Conservation (phyloP, 306 rosid species). For the Carpinus viminea region DNA sequence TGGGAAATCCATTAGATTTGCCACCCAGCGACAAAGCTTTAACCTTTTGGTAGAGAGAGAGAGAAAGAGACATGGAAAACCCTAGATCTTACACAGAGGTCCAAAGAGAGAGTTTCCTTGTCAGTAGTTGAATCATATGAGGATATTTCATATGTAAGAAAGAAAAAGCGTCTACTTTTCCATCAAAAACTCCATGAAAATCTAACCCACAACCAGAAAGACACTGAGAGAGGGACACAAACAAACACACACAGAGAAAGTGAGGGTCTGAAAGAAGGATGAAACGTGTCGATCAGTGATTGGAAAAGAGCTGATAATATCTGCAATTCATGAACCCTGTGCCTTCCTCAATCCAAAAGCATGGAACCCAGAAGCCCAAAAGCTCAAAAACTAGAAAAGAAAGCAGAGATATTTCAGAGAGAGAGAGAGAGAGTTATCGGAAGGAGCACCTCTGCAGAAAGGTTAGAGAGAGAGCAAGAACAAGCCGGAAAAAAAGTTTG, state of each 20-base stretch:
- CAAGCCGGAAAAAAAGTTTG: neutral
- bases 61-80: slow-evolving; percentile 2
- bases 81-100: slow-evolving; percentile 65
- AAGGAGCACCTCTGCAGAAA: no score
- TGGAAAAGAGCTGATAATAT: neutral
- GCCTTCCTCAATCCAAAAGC: slow-evolving; percentile 16
- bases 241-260: neutral
- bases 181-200: slow-evolving; percentile 24
- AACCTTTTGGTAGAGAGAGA: slow-evolving; percentile 2
- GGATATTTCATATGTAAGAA: slow-evolving; percentile 22
- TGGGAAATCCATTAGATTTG: neutral
- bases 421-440: neutral
- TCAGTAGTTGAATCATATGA: slow-evolving; percentile 8
- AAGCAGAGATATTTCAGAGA: neutral
- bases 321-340: slow-evolving; percentile 2
- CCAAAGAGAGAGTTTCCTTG: slow-evolving; percentile 29
- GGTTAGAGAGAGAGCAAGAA: neutral
- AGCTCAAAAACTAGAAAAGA: neutral
- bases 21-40: neutral
- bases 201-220: slow-evolving; percentile 24
- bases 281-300: slow-evolving; percentile 45
- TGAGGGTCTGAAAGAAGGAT: slow-evolving; percentile 8
- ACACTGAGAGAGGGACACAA: neutral
- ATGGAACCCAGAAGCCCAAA: neutral
- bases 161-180: slow-evolving; percentile 43